Conservation (phyloP, 306 rosid genomes). For the Herpetospermum pedunculosum region DNA sequence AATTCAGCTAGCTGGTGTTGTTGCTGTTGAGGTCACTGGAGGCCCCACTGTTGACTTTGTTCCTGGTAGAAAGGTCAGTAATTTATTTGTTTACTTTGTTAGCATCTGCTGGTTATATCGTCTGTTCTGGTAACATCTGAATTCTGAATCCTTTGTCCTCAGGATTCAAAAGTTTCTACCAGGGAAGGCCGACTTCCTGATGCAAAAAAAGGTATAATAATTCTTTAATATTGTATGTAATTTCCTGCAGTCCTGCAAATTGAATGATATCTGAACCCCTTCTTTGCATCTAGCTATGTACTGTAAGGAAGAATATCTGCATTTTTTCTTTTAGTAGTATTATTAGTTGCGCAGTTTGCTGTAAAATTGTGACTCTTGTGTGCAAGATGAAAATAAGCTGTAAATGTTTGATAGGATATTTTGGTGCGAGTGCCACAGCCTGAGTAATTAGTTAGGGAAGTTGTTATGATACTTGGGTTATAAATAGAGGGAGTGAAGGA, state of each 20-base stretch:
- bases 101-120: conserved; percentile 8
- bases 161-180: conserved; percentile 70
- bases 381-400: not conserved
- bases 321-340: not conserved
- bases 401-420: not conserved
- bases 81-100: conserved; percentile 5
- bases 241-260: not conserved
- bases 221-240: not conserved
- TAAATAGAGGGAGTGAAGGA: no score
- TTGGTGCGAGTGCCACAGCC: no score
- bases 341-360: not conserved
- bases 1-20: conserved; percentile 92
- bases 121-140: not conserved
- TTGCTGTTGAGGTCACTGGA: conserved; percentile 96
- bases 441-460: no score
- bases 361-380: not conserved
- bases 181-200: conserved; percentile 82
- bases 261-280: not conserved
- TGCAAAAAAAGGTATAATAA: conserved; percentile 55
- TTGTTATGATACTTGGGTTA: no score
- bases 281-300: not conserved
- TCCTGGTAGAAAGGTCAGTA: conserved; percentile 69
- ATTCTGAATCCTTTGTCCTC: not conserved
- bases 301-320: not conserved
- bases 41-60: conserved; percentile 77